These are phyloP conservation scores for Lolium rigidum DNA, from an alignment of 176 grass and related monocot species.

Conservation along the genomic window DNA sequence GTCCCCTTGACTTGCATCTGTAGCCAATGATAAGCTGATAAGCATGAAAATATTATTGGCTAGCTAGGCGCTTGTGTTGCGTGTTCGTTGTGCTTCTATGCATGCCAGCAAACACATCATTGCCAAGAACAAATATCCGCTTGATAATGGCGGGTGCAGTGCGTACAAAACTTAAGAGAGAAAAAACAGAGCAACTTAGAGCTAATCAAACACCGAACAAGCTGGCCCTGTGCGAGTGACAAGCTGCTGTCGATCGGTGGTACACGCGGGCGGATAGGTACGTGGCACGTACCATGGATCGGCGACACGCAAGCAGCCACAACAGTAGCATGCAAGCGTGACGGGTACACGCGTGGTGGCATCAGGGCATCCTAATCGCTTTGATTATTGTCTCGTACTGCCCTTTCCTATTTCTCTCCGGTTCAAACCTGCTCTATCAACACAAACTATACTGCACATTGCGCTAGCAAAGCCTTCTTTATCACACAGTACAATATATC, in stretches of 20 bases:
- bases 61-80: not conserved
- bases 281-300: not conserved
- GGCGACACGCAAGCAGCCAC: not conserved
- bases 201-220: too few relatives aligned
- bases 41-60: not conserved
- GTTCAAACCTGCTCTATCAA: too few relatives aligned
- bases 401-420: too few relatives aligned
- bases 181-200: too few relatives aligned
- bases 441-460: too few relatives aligned
- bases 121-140: not conserved
- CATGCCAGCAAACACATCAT: not conserved
- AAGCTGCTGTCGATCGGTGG: too few relatives aligned
- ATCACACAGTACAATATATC: too few relatives aligned
- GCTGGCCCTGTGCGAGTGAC: too few relatives aligned
- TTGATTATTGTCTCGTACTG: not conserved
- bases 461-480: too few relatives aligned
- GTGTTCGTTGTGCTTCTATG: not conserved
- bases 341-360: not conserved
- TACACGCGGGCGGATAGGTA: not conserved
- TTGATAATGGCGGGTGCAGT: not conserved
- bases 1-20: conserved; percentile 39
- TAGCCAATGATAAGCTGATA: conserved; percentile 26
- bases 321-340: not conserved
- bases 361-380: not conserved
- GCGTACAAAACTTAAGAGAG: too few relatives aligned